These are phyloP conservation scores for Babesia caballi DNA, from an alignment of 169 alveolate genomes.

Conservation along the genomic window DNA sequence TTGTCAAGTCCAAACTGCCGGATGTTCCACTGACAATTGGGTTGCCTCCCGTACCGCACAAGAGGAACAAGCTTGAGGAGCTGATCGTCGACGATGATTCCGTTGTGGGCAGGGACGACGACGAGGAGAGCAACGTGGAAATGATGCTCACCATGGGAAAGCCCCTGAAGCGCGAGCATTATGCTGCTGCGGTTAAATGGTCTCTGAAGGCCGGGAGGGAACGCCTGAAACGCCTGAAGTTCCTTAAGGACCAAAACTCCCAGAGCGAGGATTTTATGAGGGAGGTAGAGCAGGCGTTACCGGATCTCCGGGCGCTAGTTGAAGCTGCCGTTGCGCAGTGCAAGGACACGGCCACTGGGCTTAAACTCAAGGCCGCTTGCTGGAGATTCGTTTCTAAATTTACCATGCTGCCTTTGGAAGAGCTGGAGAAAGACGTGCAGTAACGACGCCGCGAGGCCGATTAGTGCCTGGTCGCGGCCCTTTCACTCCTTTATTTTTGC, in stretches of 20 bases:
- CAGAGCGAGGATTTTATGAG: conserved; percentile 30
- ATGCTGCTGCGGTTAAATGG: conserved; percentile 61
- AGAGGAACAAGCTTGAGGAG: conserved; percentile 13
- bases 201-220: conserved; percentile 49
- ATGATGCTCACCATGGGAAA: conserved; percentile 43
- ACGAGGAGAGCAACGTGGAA: conserved; percentile 24
- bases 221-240: conserved; percentile 31
- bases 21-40: conserved; percentile 4
- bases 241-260: conserved; percentile 33
- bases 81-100: conserved; percentile 28
- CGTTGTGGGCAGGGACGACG: conserved; percentile 30
- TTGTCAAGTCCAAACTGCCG: conserved; percentile 28
- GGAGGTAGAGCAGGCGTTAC: conserved; percentile 37
- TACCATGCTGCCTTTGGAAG: conserved; percentile 20
- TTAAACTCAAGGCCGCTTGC: conserved; percentile 62
- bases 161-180: conserved; percentile 44
- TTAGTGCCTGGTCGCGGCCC: too few species aligned
- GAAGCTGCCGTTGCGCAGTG: conserved; percentile 29
- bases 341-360: conserved; percentile 40
- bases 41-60: neutral
- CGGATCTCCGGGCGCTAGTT: conserved; percentile 12
- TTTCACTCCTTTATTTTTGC: too few species aligned
- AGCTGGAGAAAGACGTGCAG: conserved; percentile 34
- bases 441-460: too few species aligned
- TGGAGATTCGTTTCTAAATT: conserved; percentile 63